Base-by-base conservation (phyloP, 495 filamentous ascomycete genomes). In the Paragyromitra xinjiangensis region DNA sequence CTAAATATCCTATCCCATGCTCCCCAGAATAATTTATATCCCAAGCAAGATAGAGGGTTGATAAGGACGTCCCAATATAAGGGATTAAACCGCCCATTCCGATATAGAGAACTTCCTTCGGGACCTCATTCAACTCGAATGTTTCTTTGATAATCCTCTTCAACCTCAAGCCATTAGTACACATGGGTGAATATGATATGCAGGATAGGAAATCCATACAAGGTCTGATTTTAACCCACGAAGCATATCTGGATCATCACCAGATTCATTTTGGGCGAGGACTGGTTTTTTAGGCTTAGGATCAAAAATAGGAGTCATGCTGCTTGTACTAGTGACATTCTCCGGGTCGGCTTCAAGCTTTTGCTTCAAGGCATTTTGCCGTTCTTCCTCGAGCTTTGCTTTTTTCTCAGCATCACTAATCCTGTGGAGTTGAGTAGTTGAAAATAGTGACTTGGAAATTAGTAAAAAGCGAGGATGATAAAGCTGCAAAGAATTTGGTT, bases 31-130 rank as follows among this genome's bases (percentile, higher is more conserved):
- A 88, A 84, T 92, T 91, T 83, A 96, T 88, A 83, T 93, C 89
- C 87, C 89, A 97, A 14, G 93, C 89, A 63, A 97, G 90, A 83
- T 90, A 94, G 71, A 97, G 88, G n/a, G 96, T 97, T 48, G 92
- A 88, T 16, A 95, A 77, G 1, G 95, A 97, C 12, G 95, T 98
- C 45, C 88, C 93, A 12, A 96, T 83, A 86, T 99, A 99, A 4
- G 95, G 95, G 12, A 98, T 75, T 3, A 97, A 92, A 83, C 95
- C 95, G 12, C 94, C 93, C 80, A 96, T 87, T 61, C 95, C 96
- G 73, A 99, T 87, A 80, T 87, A 87, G 69, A 93, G 90, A 53
- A 94, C 89, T 82, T 97, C 91, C 83, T 87, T 89, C 42, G 95
- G 95, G 26, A 98, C 95, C 3, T 86, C 87, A 34, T 85, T 80